Conservation (phyloP, 805 yeast species). For the Nakazawaea holstii region DNA sequence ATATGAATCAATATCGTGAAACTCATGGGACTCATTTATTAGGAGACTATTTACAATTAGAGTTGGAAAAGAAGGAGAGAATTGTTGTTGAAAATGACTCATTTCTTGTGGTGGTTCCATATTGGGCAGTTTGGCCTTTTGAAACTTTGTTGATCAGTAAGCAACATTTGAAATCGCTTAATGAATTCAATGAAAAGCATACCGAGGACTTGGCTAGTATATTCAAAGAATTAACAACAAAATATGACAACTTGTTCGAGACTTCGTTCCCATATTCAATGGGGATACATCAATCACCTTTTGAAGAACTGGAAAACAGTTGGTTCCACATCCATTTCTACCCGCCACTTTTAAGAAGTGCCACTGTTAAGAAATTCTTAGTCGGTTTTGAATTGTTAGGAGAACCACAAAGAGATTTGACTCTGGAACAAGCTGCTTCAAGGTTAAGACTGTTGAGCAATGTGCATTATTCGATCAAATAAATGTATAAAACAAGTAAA, state of each 20-base stretch:
- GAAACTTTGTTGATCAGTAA: slow-evolving; percentile 63
- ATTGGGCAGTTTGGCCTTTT: slow-evolving; percentile 83
- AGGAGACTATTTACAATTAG: slow-evolving; percentile 57
- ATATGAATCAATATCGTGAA: slow-evolving; percentile 42
- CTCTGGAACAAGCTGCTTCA: slow-evolving; percentile 62
- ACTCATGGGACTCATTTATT: slow-evolving; percentile 44
- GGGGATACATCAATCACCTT: slow-evolving; percentile 78
- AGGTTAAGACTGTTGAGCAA: slow-evolving; percentile 41
- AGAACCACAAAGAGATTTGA: slow-evolving; percentile 66
- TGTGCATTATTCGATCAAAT: slow-evolving; percentile 23
- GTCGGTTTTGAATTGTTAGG: slow-evolving; percentile 68
- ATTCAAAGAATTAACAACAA: slow-evolving; percentile 47
- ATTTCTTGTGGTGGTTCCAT: slow-evolving; percentile 67
- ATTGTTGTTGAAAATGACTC: slow-evolving; percentile 55
- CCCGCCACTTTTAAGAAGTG: slow-evolving; percentile 71
- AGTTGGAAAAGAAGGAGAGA: slow-evolving; percentile 44
- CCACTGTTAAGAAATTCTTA: slow-evolving; percentile 68
- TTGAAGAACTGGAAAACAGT: slow-evolving; percentile 39
- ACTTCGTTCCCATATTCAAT: slow-evolving; percentile 74
- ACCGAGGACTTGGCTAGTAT: slow-evolving; percentile 51
- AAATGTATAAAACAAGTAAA: background rate
- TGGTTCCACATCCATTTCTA: slow-evolving; percentile 75
- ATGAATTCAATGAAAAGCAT: slow-evolving; percentile 41
- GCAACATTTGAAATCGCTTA: slow-evolving; percentile 43
- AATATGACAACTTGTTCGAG: slow-evolving; percentile 66